These are phyloP conservation scores for Penicillium egyptiacum DNA, from an alignment of 495 filamentous ascomycete genomes.

Conservation along the genomic window DNA sequence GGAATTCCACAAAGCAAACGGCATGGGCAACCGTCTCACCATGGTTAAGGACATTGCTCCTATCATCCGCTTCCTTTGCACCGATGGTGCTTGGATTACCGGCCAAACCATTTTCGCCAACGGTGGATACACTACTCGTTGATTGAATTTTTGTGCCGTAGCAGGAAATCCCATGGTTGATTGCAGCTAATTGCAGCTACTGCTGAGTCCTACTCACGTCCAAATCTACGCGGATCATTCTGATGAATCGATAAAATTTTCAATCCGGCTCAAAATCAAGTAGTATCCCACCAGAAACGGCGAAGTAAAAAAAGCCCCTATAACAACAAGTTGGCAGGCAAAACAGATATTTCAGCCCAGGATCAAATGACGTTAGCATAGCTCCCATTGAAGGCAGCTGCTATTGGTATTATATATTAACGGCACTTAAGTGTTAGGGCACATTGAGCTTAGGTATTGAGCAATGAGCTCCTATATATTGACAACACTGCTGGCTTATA, in stretches of 20 bases:
- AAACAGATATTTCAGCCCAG: background rate
- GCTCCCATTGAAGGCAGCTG: background rate
- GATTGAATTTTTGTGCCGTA: background rate
- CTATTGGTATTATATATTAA: background rate
- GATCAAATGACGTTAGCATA: background rate
- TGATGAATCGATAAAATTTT: too few species aligned
- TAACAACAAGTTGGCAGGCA: background rate
- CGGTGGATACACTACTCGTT: slow-evolving; percentile 43
- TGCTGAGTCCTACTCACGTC: too few species aligned
- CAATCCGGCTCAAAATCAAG: too few species aligned
- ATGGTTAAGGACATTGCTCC: slow-evolving; percentile 38
- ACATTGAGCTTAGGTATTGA: background rate
- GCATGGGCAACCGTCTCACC: slow-evolving; percentile 37
- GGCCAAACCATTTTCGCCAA: slow-evolving; percentile 46
- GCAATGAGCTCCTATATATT: too few species aligned
- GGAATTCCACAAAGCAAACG: slow-evolving; percentile 38
- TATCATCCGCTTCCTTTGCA: slow-evolving; percentile 39
- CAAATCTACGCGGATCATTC: too few species aligned
- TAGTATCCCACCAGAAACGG: too few species aligned
- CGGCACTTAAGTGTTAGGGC: background rate
- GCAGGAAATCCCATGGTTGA: too few species aligned
- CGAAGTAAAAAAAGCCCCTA: too few species aligned
- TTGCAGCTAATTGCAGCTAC: too few species aligned
- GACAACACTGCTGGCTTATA: background rate
- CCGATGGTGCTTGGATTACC: slow-evolving; percentile 42